Percentiles rank a stretch among this genome's conserved stretches.
These are phyloP conservation scores for Hevea brasiliensis DNA, from an alignment of 345 rosid species.

Conservation along the genomic window DNA sequence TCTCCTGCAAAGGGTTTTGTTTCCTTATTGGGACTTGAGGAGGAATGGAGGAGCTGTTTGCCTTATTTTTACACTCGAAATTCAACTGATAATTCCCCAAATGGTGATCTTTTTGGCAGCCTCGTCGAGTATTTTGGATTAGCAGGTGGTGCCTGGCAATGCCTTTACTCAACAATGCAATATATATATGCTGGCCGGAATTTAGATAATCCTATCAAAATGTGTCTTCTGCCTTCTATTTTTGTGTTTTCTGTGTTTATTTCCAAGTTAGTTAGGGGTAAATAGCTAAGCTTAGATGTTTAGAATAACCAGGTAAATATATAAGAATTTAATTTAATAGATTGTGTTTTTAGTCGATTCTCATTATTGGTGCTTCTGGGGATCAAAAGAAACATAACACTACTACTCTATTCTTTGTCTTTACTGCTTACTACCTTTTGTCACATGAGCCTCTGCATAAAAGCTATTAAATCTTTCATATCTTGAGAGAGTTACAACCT, in stretches of 20 bases:
- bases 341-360: no score
- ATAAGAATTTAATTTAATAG: not conserved
- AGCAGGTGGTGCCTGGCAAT: constrained; percentile 1
- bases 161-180: not conserved
- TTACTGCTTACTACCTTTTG: no score
- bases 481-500: no score
- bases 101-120: not conserved
- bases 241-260: not conserved
- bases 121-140: not conserved
- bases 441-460: no score
- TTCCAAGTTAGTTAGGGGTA: not conserved
- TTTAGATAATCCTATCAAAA: constrained; percentile 6
- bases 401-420: no score
- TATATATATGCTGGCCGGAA: not conserved
- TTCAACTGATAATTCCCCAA: not conserved
- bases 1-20: no score
- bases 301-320: not conserved
- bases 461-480: no score
- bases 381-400: no score
- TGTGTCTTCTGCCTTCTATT: not conserved
- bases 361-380: no score
- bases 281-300: no score
- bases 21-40: no score
- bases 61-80: not conserved
- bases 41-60: not conserved